Evolutionary conservation across 139 green algal genomes (phyloP), one percentile per base, ranked within the genome.

Genomic region (Auxenochlorella protothecoides): DNA sequence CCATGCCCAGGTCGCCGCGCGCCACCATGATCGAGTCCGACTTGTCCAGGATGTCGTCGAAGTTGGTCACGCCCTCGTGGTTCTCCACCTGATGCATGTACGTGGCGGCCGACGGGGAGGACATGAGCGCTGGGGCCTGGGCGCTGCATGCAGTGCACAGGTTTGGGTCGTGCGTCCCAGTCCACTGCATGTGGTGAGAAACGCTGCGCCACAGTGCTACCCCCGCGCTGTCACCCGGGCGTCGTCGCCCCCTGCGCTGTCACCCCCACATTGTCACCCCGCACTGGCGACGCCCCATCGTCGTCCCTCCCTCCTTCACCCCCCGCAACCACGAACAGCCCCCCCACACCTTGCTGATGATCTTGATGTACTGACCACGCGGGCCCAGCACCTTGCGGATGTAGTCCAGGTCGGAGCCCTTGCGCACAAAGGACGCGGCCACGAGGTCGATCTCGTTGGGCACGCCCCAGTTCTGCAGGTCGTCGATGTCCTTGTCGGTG

Each of bases 371-470:
- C 67, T 77, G 71, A 3, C 91, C 89, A 60, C 82, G 79, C 71
- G 90, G 83, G 3, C 93, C 93, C 68, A 97, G 84, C 70, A 97
- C 87, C 72, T 88, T 67, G 68, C 86, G 81, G 74, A 99, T 98
- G 70, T 85, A 80, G 81, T 92, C 85, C 3, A 99, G 59, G 74
- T 99, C 95, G 3, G 63, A 78, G 63, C 89, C 95, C 85, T 98
- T 98, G 68, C 93, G 86, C 75, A 99, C 95, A 79, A 99, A 99
- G 6, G 93, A 98, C 3, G 96, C 94, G 44, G 95, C 93, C 75
- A 99, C 93, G 79, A 99, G 94, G 85, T 99, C 95, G 51, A 98
- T 94, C 68, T 96, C 87, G 78, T 98, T 98, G 76, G 90, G 89
- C 53, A 99, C 78, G 64, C 91, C 95, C 94, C 93, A 98, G 63